Evolutionary conservation across 768 basidiomycete genomes (phyloP).

Genomic region (Suillus clintonianus): DNA sequence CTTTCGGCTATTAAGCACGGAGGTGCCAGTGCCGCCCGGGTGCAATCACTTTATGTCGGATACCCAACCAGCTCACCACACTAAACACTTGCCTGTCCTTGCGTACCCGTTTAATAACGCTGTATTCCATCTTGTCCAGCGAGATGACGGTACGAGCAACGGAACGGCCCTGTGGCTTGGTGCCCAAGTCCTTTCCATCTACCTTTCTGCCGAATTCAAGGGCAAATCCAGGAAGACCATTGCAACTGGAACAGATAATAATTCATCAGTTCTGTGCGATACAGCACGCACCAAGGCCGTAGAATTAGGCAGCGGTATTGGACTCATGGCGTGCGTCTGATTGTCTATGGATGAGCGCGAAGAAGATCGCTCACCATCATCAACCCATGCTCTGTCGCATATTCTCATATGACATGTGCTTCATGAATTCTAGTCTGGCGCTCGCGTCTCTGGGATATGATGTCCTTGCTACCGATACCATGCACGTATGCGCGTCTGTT

Average conservation of each 20-base stretch:
- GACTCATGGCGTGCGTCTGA: constrained; percentile 67
- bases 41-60: not conserved
- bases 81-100: constrained; percentile 61
- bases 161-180: constrained; percentile 87
- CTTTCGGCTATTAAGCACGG: too few relatives aligned
- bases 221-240: constrained; percentile 28
- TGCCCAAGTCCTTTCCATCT: constrained; percentile 72
- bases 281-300: constrained; percentile 46
- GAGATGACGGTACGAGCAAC: constrained; percentile 63
- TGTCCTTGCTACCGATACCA: constrained; percentile 76
- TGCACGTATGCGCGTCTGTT: constrained; percentile 62
- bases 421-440: constrained; percentile 48
- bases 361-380: not conserved
- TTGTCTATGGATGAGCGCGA: not conserved
- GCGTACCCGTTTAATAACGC: constrained; percentile 39
- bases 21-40: too few relatives aligned
- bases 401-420: not conserved
- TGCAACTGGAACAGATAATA: not conserved
- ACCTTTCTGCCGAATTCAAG: constrained; percentile 47
- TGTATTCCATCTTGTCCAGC: constrained; percentile 55
- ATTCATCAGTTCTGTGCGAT: constrained; percentile 2
- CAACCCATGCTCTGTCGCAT: not conserved
- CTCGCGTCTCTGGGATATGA: constrained; percentile 71
- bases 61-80: constrained; percentile 54
- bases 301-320: constrained; percentile 84